Evolutionary conservation across 306 rosid species (phyloP).

Genomic region (Mucuna pruriens): DNA sequence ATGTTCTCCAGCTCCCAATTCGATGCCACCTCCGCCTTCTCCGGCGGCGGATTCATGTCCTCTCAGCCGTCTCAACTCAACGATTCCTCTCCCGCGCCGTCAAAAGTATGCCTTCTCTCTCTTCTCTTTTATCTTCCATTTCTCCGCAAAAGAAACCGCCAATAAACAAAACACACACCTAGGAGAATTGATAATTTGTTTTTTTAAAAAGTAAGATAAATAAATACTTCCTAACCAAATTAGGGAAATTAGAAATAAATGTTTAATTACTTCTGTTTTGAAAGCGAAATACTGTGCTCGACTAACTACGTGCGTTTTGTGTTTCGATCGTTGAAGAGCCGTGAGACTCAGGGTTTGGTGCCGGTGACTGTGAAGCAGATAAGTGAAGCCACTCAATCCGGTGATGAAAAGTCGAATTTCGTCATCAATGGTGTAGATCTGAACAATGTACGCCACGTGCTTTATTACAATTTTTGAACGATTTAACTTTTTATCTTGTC

Average conservation of each 20-base stretch:
- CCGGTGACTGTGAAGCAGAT: constrained; percentile 95
- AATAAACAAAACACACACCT: no score
- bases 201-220: no score
- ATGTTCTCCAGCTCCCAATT: constrained; percentile 86
- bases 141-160: not conserved
- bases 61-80: constrained; percentile 57
- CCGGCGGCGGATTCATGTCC: constrained; percentile 70
- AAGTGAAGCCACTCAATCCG: constrained; percentile 78
- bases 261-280: not conserved
- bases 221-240: no score
- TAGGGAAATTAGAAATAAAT: not conserved
- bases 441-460: constrained; percentile 59
- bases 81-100: constrained; percentile 60
- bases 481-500: not conserved
- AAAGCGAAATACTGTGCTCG: not conserved
- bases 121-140: not conserved
- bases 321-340: constrained; percentile 51
- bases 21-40: constrained; percentile 57
- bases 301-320: constrained; percentile 7
- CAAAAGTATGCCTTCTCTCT: constrained; percentile 56
- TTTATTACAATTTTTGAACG: not conserved
- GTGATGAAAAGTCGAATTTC: constrained; percentile 88
- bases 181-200: no score
- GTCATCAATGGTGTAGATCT: constrained; percentile 75
- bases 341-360: constrained; percentile 73